Conservation (phyloP, 1,284 basidiomycete species). For the Cryptococcus sp. region DNA sequence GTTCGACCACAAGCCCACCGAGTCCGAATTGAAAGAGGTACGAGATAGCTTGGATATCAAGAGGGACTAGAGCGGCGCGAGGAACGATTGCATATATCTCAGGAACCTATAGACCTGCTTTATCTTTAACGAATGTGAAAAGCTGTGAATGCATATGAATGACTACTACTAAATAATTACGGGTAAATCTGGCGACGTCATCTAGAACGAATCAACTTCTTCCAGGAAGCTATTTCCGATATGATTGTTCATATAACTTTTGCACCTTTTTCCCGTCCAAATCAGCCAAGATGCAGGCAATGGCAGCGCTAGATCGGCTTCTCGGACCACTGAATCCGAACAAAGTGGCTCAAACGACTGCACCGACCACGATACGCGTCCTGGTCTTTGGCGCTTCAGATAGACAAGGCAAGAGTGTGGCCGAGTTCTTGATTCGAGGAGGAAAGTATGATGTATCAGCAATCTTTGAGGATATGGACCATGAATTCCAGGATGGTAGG, state of each 20-base stretch:
- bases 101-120: no score
- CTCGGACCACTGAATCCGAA: background rate
- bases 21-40: constrained; percentile 27
- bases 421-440: background rate
- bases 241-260: no score
- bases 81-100: no score
- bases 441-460: background rate
- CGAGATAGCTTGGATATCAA: constrained; percentile 12
- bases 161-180: no score
- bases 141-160: no score
- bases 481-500: background rate
- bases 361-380: background rate
- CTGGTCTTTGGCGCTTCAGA: background rate
- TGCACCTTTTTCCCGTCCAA: no score
- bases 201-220: no score
- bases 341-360: background rate
- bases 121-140: no score
- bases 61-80: no score
- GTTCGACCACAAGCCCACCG: constrained; percentile 40
- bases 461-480: background rate
- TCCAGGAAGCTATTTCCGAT: no score
- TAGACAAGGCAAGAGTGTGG: background rate
- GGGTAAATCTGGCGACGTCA: no score
- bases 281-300: background rate
- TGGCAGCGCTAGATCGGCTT: background rate